Percentiles rank a stretch among this genome's conserved stretches.
phyloP scores from a whole-genome alignment of 2,329 filamentous ascomycete species.

The Fusarium sp. region DNA sequence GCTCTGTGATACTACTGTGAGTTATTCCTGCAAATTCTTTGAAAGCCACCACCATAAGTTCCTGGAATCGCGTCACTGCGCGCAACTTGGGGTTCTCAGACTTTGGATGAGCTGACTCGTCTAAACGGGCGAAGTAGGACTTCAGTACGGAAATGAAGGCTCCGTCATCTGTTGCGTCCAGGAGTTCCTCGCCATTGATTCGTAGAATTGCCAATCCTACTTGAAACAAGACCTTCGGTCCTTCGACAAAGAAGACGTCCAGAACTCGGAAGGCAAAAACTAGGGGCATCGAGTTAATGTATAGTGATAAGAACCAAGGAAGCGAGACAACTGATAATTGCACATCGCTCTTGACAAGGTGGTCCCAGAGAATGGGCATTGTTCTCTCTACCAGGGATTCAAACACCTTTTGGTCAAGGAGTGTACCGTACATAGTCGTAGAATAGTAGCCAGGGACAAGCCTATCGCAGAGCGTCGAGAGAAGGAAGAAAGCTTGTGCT shows the following conservation, averaged over 20 bases:
- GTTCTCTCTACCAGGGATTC: conserved; percentile 98
- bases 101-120: conserved; percentile 95
- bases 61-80: conserved; percentile 95
- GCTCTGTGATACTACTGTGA: conserved; percentile 89
- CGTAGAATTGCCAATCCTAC: conserved; percentile 95
- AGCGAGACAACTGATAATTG: conserved; percentile 97
- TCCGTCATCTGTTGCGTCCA: conserved; percentile 94
- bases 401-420: conserved; percentile 96
- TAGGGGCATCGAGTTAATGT: conserved; percentile 99
- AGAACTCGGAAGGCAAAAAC: conserved; percentile 97
- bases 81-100: conserved; percentile 95
- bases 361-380: conserved; percentile 98
- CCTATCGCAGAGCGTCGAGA: conserved; percentile 91
- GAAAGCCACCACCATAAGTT: conserved; percentile 98
- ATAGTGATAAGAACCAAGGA: conserved; percentile 97
- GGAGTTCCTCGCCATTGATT: conserved; percentile 94
- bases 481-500: conserved; percentile 91
- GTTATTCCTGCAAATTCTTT: conserved; percentile 98
- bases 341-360: conserved; percentile 95
- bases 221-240: conserved; percentile 96
- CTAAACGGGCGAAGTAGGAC: conserved; percentile 90
- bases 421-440: conserved; percentile 97
- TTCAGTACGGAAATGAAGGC: conserved; percentile 97
- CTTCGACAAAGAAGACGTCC: conserved; percentile 98
- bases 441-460: conserved; percentile 97